Conservation (phyloP, 192 early-diverging fungal genomes). For the Coemansia sp. region DNA sequence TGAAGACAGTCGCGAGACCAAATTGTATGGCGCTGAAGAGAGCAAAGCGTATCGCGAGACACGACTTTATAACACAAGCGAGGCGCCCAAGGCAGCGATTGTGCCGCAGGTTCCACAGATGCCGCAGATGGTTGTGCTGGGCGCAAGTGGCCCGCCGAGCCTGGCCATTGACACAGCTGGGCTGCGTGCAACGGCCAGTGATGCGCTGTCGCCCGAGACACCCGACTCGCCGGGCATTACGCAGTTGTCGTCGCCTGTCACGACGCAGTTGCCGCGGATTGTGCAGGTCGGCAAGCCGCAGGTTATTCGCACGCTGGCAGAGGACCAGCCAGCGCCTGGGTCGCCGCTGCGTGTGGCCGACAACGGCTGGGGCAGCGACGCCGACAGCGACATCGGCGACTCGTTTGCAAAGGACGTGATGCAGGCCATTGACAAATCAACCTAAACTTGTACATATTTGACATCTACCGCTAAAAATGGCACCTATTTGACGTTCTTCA, state of each 20-base stretch:
- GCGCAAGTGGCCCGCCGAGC: conserved; percentile 1
- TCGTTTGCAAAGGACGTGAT: conserved; percentile 23
- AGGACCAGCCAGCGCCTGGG: conserved; percentile 8
- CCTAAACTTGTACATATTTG: conserved; percentile 9
- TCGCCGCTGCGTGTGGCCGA: conserved; percentile 24
- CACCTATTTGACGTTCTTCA: neutral
- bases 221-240: conserved; percentile 19
- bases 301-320: conserved; percentile 15
- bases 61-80: conserved; percentile 18
- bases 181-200: conserved; percentile 2
- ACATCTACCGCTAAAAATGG: neutral
- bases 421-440: conserved; percentile 5
- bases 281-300: conserved; percentile 35
- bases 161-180: conserved; percentile 17
- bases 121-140: conserved; percentile 32
- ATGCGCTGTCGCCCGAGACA: conserved; percentile 25
- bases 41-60: conserved; percentile 31
- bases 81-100: conserved; percentile 25
- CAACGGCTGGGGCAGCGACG: conserved; percentile 38
- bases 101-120: conserved; percentile 33
- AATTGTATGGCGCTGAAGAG: conserved; percentile 10
- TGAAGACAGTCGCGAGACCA: conserved; percentile 31
- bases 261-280: conserved; percentile 35
- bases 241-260: conserved; percentile 15
- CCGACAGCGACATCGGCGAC: conserved; percentile 9